Percentiles rank a stretch among this genome's conserved stretches.
These are phyloP conservation scores for Aspergillus novofumigatus DNA, from an alignment of 2,329 filamentous ascomycete genomes.

Conservation along the genomic window DNA sequence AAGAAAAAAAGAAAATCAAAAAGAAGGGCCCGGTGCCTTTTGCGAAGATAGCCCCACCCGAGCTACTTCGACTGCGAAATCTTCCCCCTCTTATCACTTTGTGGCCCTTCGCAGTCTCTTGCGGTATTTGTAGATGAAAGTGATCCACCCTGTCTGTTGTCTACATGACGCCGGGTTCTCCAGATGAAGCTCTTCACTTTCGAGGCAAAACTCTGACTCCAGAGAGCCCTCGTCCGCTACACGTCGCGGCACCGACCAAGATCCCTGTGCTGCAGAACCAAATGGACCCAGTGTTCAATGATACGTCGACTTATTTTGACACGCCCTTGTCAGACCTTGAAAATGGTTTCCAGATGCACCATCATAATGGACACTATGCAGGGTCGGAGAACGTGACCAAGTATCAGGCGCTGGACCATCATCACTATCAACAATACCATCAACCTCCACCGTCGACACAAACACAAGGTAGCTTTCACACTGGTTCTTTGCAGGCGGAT, in stretches of 20 bases:
- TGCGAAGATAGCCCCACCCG: slow-evolving; percentile 33
- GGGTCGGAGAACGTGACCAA: slow-evolving; percentile 10
- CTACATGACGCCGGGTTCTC: slow-evolving; percentile 54
- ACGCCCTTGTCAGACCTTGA: slow-evolving; percentile 34
- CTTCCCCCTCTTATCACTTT: slow-evolving; percentile 15
- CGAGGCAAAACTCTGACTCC: slow-evolving; percentile 64
- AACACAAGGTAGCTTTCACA: slow-evolving; percentile 30
- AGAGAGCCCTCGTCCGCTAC: slow-evolving; percentile 66
- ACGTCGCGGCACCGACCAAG: slow-evolving; percentile 63
- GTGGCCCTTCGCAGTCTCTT: slow-evolving; percentile 9
- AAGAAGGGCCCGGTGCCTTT: slow-evolving; percentile 23
- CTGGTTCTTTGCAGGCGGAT: slow-evolving; percentile 21
- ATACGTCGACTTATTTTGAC: slow-evolving; percentile 58
- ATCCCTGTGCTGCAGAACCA: slow-evolving; percentile 68
- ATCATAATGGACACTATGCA: slow-evolving; percentile 13
- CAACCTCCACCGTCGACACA: background rate
- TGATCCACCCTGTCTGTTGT: slow-evolving; percentile 30
- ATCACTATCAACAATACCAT: background rate
- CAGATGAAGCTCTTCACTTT: slow-evolving; percentile 52
- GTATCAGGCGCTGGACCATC: slow-evolving; percentile 15
- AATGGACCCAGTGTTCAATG: slow-evolving; percentile 68
- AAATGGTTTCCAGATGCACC: slow-evolving; percentile 11
- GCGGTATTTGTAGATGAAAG: slow-evolving; percentile 37
- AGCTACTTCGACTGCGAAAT: slow-evolving; percentile 33
- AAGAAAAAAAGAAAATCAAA: background rate